phyloP scores from a whole-genome alignment of 306 rosid species.

The Oemleria cerasiformis region DNA sequence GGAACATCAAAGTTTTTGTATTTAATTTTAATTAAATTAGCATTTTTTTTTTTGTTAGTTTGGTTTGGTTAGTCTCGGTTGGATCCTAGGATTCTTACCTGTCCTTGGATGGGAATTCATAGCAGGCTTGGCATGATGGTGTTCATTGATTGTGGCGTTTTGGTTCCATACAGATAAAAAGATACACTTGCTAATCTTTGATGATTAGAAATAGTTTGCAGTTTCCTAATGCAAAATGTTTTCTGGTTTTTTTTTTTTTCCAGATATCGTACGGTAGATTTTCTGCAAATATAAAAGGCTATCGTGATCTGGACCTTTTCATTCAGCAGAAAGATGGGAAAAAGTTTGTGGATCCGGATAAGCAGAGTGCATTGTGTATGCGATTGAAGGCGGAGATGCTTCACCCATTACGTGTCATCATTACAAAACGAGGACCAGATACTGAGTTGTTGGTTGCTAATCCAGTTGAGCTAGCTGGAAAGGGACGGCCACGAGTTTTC shows the following conservation, averaged over 20 bases:
- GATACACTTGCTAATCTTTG: neutral
- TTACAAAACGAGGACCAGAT: conserved; percentile 74
- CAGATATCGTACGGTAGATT: conserved; percentile 71
- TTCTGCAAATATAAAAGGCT: conserved; percentile 38
- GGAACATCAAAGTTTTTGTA: neutral
- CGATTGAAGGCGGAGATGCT: conserved; percentile 74
- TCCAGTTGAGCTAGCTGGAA: conserved; percentile 81
- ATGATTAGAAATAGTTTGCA: conserved; percentile 1
- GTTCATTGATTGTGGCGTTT: neutral
- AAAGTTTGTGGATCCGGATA: conserved; percentile 59
- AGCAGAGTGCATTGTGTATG: conserved; percentile 47
- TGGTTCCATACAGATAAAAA: neutral
- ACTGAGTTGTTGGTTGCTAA: conserved; percentile 68
- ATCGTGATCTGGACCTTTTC: conserved; percentile 67
- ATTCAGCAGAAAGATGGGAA: conserved; percentile 65
- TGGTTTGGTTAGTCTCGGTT: neutral
- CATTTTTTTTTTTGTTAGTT: neutral
- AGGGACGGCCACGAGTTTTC: conserved; percentile 79
- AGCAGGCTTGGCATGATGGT: neutral
- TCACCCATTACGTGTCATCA: conserved; percentile 67
- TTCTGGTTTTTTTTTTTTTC: neutral
- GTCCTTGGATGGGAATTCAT: neutral
- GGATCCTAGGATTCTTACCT: neutral
- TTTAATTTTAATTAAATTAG: neutral
- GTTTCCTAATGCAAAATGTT: conserved; percentile 16